Evolutionary conservation across 768 basidiomycete species (phyloP).

Genomic region (Phylloporus sp.): DNA sequence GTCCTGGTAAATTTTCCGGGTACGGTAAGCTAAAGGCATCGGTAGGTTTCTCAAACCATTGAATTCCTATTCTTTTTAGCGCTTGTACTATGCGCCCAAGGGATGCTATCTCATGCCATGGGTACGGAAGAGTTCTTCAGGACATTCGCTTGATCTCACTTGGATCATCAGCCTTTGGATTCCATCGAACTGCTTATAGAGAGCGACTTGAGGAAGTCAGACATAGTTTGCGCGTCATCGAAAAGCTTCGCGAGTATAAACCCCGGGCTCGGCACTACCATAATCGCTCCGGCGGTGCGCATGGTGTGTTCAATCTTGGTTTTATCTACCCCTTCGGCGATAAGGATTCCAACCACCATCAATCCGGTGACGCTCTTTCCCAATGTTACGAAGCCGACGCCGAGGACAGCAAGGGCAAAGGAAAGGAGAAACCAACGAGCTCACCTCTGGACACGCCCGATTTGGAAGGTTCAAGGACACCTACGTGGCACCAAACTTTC

Average conservation of each 20-base stretch:
- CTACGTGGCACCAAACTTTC: constrained; percentile 2
- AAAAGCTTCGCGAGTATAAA: constrained; percentile 60
- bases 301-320: constrained; percentile 37
- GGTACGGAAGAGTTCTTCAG: constrained; percentile 24
- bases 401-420: constrained; percentile 29
- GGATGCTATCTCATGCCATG: constrained; percentile 66
- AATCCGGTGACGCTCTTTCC: constrained; percentile 21
- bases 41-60: constrained; percentile 55
- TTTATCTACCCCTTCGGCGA: constrained; percentile 38
- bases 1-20: not conserved
- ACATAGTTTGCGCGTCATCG: constrained; percentile 52
- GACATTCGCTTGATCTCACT: not conserved
- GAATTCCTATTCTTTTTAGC: constrained; percentile 75
- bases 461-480: constrained; percentile 8
- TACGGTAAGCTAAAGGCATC: not conserved
- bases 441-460: constrained; percentile 5
- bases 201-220: constrained; percentile 62
- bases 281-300: constrained; percentile 33
- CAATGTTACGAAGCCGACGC: constrained; percentile 26
- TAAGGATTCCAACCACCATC: constrained; percentile 36
- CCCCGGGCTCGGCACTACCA: constrained; percentile 38
- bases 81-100: constrained; percentile 56
- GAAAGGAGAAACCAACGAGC: constrained; percentile 20
- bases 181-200: constrained; percentile 72
- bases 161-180: constrained; percentile 50